Evolutionary conservation across 805 yeast genomes (phyloP), one percentile per base, ranked within the genome.

Genomic region (Candida wancherniae): DNA sequence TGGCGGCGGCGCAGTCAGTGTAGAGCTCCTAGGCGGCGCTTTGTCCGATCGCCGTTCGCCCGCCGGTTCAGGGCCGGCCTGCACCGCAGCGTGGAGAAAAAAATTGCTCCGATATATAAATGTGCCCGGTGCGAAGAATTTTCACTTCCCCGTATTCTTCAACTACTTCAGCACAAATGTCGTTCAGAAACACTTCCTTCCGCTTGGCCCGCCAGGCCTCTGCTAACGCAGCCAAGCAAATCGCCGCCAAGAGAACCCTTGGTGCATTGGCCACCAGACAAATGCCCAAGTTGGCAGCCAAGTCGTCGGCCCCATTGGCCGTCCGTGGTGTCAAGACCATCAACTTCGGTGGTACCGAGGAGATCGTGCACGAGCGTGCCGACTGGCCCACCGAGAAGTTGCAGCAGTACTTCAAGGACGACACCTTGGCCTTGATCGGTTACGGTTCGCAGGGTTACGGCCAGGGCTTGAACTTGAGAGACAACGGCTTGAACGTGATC

Each of bases 381-480:
- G 98, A 92, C 84, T 92, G 98, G 98, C 98, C 98, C 70, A 77
- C 82, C 66, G 97, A 90, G 73, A 90, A 84, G 75, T 75, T 92
- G 58, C 76, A 81, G 45, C 88, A 86, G 58, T 92, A 88, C 78
- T 92, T 92, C 87, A 90, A 92, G 79, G 73, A 88, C 69, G 97
- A 92, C 67, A 92, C 98, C 42, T 73, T 92, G 60, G 97, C 98
- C 50, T 71, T 92, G 59, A 88, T 92, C 53, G 98, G 98, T 70
- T 92, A 92, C 80, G 98, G 98, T 63, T 90, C 98, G 50, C 98
- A 92, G 75, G 98, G 98, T 77, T 90, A 92, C 77, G 98, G 98
- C 64, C 98, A 92, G 76, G 97, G 97, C 71, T 80, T 92, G 55
- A 92, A 92, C 87, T 73, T 94, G 74, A 85, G 98, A 74, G 98